phyloP scores from a whole-genome alignment of 2,329 filamentous ascomycete species.

The Verticillium klebahnii region DNA sequence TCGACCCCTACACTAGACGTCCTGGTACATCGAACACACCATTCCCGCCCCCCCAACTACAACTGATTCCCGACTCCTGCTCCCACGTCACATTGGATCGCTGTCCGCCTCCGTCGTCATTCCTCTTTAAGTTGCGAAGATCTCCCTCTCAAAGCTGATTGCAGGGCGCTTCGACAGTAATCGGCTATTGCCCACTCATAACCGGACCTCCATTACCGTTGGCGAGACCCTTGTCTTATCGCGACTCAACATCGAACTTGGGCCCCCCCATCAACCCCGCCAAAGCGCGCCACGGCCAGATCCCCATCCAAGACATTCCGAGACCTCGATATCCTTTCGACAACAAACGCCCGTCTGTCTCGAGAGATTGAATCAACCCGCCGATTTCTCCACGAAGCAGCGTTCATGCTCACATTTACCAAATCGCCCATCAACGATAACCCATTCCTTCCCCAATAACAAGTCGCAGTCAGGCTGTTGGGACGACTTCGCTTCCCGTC shows the following conservation, averaged over 20 bases:
- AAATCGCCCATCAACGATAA: not conserved
- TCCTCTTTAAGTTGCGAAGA: no score
- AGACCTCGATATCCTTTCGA: not conserved
- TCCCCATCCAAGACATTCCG: not conserved
- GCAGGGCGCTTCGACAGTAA: no score
- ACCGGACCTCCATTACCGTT: no score
- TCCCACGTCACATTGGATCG: not conserved
- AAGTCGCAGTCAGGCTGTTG: not conserved
- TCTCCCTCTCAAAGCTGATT: no score
- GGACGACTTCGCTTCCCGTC: conserved; percentile 16
- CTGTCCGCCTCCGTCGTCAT: no score
- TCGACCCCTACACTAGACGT: not conserved
- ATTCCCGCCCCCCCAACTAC: not conserved
- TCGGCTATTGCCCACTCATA: no score
- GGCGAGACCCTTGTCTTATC: no score
- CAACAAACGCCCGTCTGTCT: not conserved
- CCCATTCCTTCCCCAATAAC: not conserved
- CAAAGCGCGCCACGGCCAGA: not conserved
- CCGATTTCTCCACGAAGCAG: not conserved
- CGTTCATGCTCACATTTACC: not conserved
- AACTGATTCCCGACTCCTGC: not conserved
- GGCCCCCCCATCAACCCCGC: not conserved
- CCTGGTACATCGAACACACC: not conserved
- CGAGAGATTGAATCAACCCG: not conserved
- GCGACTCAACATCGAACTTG: no score